Evolutionary conservation across 345 rosid genomes (phyloP).

Genomic region (Dimocarpus longan): DNA sequence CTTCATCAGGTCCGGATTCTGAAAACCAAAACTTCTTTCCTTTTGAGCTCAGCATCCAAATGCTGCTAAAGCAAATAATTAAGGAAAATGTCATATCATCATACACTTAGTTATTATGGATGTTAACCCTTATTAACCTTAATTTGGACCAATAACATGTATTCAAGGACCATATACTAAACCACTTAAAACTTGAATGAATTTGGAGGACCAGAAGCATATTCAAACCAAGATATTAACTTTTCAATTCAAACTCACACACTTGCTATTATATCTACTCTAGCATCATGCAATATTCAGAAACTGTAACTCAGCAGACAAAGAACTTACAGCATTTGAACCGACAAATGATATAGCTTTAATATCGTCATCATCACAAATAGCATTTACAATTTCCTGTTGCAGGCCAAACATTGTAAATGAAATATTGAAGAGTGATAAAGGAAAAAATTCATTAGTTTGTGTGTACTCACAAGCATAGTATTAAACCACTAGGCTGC

Average conservation of each 20-base stretch:
- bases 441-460: background rate
- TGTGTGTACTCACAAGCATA: too few species aligned
- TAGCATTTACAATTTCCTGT: conserved; percentile 86
- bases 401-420: conserved; percentile 19
- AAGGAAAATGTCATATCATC: background rate
- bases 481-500: too few species aligned
- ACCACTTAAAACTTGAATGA: conserved; percentile 3
- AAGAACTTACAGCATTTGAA: conserved; percentile 73
- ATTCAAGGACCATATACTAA: background rate
- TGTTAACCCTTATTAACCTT: background rate
- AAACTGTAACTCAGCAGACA: background rate
- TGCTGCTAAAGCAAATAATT: conserved; percentile 6
- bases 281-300: background rate
- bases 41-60: background rate
- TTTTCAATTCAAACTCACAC: background rate
- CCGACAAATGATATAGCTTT: conserved; percentile 93
- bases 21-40: too few species aligned
- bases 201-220: conserved; percentile 2
- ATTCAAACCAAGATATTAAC: background rate
- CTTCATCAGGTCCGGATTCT: too few species aligned
- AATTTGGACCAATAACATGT: background rate
- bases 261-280: background rate
- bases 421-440: background rate
- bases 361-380: conserved; percentile 80
- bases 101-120: background rate